A percentile compares a stretch with the other conserved stretches of the same genome.
Evolutionary conservation across 345 rosid genomes (phyloP).

Genomic region (Lagerstroemia speciosa): DNA sequence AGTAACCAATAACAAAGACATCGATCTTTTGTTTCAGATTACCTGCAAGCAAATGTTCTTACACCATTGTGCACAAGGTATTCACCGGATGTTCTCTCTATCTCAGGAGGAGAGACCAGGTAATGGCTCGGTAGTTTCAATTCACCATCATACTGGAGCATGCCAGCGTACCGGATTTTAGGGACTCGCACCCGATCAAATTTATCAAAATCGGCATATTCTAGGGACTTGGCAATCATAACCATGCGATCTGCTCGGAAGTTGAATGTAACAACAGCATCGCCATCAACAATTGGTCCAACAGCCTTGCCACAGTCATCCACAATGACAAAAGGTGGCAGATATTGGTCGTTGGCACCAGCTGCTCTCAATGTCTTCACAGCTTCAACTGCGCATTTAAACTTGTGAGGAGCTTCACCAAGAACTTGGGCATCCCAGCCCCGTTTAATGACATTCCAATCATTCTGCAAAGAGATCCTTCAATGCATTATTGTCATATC

Average conservation of each 20-base stretch:
- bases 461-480: constrained; percentile 45
- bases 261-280: constrained; percentile 89
- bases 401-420: constrained; percentile 93
- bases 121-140: constrained; percentile 73
- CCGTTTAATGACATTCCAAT: constrained; percentile 85
- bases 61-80: constrained; percentile 73
- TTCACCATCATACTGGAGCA: constrained; percentile 98
- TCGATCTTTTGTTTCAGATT: background rate
- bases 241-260: constrained; percentile 96
- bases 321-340: constrained; percentile 87
- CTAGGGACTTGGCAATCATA: constrained; percentile 94
- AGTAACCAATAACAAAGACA: background rate
- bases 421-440: constrained; percentile 99
- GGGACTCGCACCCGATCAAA: constrained; percentile 91
- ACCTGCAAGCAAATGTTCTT: constrained; percentile 95
- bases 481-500: background rate
- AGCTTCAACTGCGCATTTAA: constrained; percentile 73
- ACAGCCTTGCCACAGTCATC: constrained; percentile 69
- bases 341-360: constrained; percentile 76
- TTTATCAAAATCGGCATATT: constrained; percentile 75
- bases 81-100: constrained; percentile 94
- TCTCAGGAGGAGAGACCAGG: constrained; percentile 97
- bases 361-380: constrained; percentile 64
- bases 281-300: constrained; percentile 87
- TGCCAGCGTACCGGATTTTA: constrained; percentile 83